Conservation (phyloP, 164 flowering plant genomes). For the Umbilicus rupestris region DNA sequence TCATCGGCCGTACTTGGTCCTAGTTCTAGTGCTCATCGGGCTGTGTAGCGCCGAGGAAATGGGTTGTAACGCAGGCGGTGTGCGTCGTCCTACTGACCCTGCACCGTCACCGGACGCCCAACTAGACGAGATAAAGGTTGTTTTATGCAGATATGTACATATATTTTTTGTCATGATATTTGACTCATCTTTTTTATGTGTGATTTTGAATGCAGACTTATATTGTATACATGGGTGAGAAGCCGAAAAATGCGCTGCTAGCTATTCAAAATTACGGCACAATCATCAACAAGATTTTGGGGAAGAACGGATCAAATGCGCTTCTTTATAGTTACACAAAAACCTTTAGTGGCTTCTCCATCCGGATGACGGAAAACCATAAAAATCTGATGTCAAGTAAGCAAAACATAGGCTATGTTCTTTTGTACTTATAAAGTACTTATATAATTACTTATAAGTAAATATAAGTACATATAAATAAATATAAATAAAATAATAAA, state of each 20-base stretch:
- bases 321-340: conserved; percentile 29
- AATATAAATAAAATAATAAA: too few species aligned
- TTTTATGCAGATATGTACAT: not conserved
- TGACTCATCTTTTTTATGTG: not conserved
- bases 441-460: too few species aligned
- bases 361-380: conserved; percentile 36
- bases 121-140: conserved; percentile 1
- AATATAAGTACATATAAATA: too few species aligned
- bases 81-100: not conserved
- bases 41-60: not conserved
- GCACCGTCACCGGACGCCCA: not conserved
- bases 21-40: not conserved
- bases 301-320: not conserved
- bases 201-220: conserved; percentile 14
- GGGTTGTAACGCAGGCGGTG: not conserved
- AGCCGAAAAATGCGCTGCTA: conserved; percentile 1
- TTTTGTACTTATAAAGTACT: too few species aligned
- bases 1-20: not conserved
- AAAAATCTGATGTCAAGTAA: conserved; percentile 22
- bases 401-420: not conserved
- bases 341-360: conserved; percentile 52
- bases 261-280: conserved; percentile 11
- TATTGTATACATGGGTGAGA: conserved; percentile 28
- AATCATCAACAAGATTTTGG: conserved; percentile 19
- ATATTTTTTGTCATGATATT: not conserved